phyloP scores from a whole-genome alignment of 192 early-diverging fungal species.

The Backusella tarrabulga region DNA sequence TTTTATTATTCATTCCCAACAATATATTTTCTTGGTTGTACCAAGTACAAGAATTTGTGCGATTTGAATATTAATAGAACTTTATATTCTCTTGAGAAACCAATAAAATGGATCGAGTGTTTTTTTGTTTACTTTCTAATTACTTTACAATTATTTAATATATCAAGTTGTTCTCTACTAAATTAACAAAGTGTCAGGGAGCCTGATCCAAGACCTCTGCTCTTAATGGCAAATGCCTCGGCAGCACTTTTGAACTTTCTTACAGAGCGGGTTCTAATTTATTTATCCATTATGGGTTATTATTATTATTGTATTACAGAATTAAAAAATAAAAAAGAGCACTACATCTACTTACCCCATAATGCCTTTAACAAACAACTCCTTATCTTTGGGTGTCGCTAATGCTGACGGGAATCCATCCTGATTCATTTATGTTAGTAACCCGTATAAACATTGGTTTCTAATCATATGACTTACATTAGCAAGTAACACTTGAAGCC shows the following conservation, averaged over 20 bases:
- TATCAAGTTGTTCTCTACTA: background rate
- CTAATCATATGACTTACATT: constrained; percentile 33
- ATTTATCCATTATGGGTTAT: background rate
- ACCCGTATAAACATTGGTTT: background rate
- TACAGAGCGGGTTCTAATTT: constrained; percentile 42
- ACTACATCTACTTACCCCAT: constrained; percentile 39
- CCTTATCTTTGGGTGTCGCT: constrained; percentile 44
- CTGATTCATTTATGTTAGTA: constrained; percentile 18
- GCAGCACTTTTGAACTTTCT: constrained; percentile 45
- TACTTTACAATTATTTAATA: background rate
- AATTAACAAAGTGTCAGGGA: constrained; percentile 35
- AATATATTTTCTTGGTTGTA: background rate
- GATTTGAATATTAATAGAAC: background rate
- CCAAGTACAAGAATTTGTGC: background rate
- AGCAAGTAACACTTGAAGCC: constrained; percentile 42
- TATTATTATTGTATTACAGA: background rate
- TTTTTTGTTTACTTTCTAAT: background rate
- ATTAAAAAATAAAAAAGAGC: background rate
- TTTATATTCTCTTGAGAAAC: background rate
- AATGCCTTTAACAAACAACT: constrained; percentile 49
- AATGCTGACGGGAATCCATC: constrained; percentile 51
- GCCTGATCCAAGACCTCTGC: constrained; percentile 44
- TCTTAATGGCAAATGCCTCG: constrained; percentile 44
- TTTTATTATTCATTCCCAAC: background rate
- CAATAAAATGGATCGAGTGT: background rate